Conservation (phyloP, 2,329 filamentous ascomycete genomes). For the Colletotrichum truncatum region DNA sequence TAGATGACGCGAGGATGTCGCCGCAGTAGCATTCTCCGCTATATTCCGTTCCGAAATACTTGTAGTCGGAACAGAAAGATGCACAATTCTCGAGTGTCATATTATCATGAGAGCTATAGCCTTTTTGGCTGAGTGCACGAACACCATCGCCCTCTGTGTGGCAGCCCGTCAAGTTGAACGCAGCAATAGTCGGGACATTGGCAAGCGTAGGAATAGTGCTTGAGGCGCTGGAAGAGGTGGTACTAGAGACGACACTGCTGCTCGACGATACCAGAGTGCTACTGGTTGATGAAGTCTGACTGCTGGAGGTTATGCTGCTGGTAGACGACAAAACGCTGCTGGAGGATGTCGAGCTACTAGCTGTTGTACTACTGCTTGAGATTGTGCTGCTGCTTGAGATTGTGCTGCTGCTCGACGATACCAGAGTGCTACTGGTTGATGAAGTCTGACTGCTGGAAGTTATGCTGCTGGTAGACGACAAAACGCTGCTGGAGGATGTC, state of each 20-base stretch:
- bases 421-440: neutral
- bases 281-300: neutral
- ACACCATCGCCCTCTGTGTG: constrained; percentile 47
- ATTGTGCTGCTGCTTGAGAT: neutral
- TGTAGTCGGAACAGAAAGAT: constrained; percentile 44
- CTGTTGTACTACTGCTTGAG: no score
- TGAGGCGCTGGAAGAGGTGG: constrained; percentile 27
- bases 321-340: constrained; percentile 13
- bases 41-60: constrained; percentile 53
- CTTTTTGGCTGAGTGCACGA: constrained; percentile 43
- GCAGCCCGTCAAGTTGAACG: constrained; percentile 49
- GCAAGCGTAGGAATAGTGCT: constrained; percentile 26
- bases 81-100: constrained; percentile 47
- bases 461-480: constrained; percentile 17
- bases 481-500: neutral
- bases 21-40: constrained; percentile 50
- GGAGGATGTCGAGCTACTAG: neutral
- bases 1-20: constrained; percentile 39
- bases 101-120: constrained; percentile 34
- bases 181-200: constrained; percentile 40
- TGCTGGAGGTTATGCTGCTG: neutral
- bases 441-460: neutral
- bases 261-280: constrained; percentile 3
- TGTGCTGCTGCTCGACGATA: constrained; percentile 15
- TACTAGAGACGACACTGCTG: constrained; percentile 3